Evolutionary conservation across 2,329 filamentous ascomycete species (phyloP).

Genomic region (Fusarium keratoplasticum): DNA sequence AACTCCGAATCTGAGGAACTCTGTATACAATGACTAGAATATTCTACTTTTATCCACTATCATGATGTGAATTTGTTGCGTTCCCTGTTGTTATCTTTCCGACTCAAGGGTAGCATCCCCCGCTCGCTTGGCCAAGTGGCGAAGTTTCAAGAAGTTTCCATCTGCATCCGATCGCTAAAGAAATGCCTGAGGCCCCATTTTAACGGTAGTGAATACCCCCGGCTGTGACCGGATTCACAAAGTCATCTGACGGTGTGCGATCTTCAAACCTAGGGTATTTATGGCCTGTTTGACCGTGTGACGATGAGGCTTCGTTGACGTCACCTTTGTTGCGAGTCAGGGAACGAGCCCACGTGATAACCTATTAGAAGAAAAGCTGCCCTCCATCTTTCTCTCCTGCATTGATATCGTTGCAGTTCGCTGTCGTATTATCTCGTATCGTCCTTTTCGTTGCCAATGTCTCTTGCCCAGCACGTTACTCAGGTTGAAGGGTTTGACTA

Average conservation of each 20-base stretch:
- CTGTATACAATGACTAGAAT: background rate
- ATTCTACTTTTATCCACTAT: background rate
- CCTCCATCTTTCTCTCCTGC: background rate
- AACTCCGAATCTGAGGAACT: background rate
- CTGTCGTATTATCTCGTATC: background rate
- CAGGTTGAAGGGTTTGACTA: conserved; percentile 56
- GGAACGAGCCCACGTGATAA: background rate
- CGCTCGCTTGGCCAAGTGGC: conserved; percentile 5
- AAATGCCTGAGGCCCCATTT: conserved; percentile 16
- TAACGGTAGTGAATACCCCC: conserved; percentile 10
- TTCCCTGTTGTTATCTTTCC: background rate
- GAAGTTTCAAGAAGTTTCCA: conserved; percentile 22
- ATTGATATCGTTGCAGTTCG: background rate
- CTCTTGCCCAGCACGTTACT: conserved; percentile 57
- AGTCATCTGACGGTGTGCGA: conserved; percentile 6
- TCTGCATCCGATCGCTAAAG: background rate
- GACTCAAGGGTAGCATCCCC: background rate
- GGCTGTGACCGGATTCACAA: conserved; percentile 6
- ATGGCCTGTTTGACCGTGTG: background rate
- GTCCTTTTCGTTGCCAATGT: conserved; percentile 46
- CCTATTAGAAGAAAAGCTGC: background rate
- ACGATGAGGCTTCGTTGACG: conserved; percentile 24
- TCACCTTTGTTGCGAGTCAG: conserved; percentile 1
- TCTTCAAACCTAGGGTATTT: background rate
- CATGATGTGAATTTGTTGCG: background rate